Base-by-base conservation (phyloP, 179 eudicot genomes). In the Dionaea muscipula region DNA sequence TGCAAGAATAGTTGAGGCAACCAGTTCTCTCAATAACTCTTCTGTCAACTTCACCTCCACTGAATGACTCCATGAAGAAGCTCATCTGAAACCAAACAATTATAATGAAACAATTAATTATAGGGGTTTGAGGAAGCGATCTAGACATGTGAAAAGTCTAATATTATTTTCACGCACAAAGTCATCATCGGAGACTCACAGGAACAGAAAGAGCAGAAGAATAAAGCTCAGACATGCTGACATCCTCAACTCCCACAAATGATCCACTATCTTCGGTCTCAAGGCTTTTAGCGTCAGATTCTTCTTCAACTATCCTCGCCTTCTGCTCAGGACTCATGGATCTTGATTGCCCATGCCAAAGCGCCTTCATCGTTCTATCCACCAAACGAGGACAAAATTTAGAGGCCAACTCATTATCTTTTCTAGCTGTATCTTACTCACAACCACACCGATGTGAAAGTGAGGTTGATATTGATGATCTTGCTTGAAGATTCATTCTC, bases 321-420 rank as follows among this genome's bases (percentile, higher is more conserved):
- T 86, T 87, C 68, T 84, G 91, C 69, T 91, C 94, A 51, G 84
- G 95, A 57, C 76, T 82, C 82, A 87, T 75, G 19, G 94, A 73
- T 69, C 81, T 78, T 48, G 95, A 91, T 65, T 64, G 84, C 95
- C 98, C 87, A 25, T 64, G 84, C 95, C 98, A 91, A 25, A 91
- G 83, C 54, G 94, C 98, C 84, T 76, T 76, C 54, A 91, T 77
- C 26, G 98, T 91, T 75, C 97, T 91, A 75, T 64, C 33, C 53
- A 67, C 69, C 16, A 43, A 43, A 1, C 47, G 20, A 43, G 18
- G 58, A 26, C 25, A 12, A 43, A 18, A 43, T 2, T 43, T 3
- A 16, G 6, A 43, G 6, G 5, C n/a, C n/a, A 47, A 22, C n/a
- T 46, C 17, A 2, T 7, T 19, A 2, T 46, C 24, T 16, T 3